A percentile compares a stretch with the other conserved stretches of the same genome.
Evolutionary conservation across 768 basidiomycete species (phyloP).

Genomic region (Suillus decipiens): DNA sequence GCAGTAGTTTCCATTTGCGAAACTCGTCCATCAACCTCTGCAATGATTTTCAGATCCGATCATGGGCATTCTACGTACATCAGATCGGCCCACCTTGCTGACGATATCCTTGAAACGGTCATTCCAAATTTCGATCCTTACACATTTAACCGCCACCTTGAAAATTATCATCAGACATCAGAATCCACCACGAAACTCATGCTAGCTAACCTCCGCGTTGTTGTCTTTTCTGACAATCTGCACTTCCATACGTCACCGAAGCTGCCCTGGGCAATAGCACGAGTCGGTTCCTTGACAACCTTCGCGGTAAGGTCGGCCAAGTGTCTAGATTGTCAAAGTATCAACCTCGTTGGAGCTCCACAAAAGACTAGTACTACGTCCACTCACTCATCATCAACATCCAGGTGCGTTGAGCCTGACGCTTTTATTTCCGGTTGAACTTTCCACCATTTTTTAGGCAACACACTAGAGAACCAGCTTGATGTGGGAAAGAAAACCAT

Average conservation of each 20-base stretch:
- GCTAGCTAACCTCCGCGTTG: constrained; percentile 23
- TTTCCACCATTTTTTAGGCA: not conserved
- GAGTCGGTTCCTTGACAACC: constrained; percentile 16
- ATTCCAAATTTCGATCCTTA: constrained; percentile 21
- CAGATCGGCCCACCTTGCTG: constrained; percentile 15
- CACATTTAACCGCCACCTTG: constrained; percentile 31
- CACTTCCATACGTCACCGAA: constrained; percentile 17
- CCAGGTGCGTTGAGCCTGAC: too few species aligned
- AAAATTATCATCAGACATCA: not conserved
- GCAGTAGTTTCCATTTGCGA: constrained; percentile 19
- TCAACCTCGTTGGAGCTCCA: not conserved
- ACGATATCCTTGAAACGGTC: constrained; percentile 10
- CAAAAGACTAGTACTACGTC: not conserved
- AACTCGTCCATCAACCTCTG: not conserved
- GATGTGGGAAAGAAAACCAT: not conserved
- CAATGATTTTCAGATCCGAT: too few species aligned
- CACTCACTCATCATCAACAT: too few species aligned
- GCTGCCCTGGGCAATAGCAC: constrained; percentile 25
- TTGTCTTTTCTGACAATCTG: constrained; percentile 18
- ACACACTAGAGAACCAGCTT: not conserved
- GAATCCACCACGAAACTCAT: not conserved
- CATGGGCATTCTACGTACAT: too few species aligned
- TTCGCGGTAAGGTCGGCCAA: constrained; percentile 15
- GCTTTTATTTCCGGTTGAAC: not conserved
- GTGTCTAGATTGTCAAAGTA: not conserved